phyloP scores from a whole-genome alignment of 2,329 filamentous ascomycete species.

The Pseudogymnoascus sp. region DNA sequence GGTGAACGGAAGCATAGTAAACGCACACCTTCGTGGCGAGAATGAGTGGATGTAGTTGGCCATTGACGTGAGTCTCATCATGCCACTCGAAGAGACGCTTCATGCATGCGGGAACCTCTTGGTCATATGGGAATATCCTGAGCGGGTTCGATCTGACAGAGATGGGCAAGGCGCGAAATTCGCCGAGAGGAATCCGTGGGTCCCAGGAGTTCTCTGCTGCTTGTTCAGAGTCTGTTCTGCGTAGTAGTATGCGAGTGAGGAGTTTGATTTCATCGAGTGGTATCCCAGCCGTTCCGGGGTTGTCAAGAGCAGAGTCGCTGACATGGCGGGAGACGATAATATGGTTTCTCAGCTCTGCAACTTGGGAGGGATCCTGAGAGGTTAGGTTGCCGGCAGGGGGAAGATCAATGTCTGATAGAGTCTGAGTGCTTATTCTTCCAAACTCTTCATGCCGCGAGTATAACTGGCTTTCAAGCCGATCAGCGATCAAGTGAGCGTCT shows the following conservation, averaged over 20 bases:
- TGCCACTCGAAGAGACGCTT: slow-evolving; percentile 17
- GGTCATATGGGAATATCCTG: slow-evolving; percentile 20
- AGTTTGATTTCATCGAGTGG: slow-evolving; percentile 15
- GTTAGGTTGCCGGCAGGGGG: slow-evolving; percentile 10
- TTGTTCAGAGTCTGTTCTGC: slow-evolving; percentile 14
- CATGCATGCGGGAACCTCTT: slow-evolving; percentile 20
- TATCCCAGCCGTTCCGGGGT: slow-evolving; percentile 13
- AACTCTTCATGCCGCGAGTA: slow-evolving; percentile 9
- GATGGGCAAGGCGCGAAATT: slow-evolving; percentile 18
- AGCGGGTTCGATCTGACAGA: slow-evolving; percentile 17
- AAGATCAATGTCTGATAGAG: slow-evolving; percentile 9
- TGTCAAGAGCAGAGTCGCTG: slow-evolving; percentile 14
- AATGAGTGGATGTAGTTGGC: slow-evolving; percentile 19
- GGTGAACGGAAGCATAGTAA: slow-evolving; percentile 19
- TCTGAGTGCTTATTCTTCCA: slow-evolving; percentile 3
- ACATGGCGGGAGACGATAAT: slow-evolving; percentile 21
- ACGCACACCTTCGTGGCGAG: slow-evolving; percentile 17
- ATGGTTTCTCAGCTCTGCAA: slow-evolving; percentile 19
- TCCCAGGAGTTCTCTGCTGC: slow-evolving; percentile 16
- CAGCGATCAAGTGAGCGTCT: slow-evolving; percentile 14
- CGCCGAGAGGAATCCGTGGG: slow-evolving; percentile 12
- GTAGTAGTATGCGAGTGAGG: slow-evolving; percentile 13
- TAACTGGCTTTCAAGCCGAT: slow-evolving; percentile 6
- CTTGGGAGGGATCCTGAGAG: slow-evolving; percentile 8
- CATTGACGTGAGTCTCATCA: slow-evolving; percentile 13